Evolutionary conservation across 805 yeast species (phyloP), one percentile per base, ranked within the genome.

Genomic region (Kockiozyma suomiensis): DNA sequence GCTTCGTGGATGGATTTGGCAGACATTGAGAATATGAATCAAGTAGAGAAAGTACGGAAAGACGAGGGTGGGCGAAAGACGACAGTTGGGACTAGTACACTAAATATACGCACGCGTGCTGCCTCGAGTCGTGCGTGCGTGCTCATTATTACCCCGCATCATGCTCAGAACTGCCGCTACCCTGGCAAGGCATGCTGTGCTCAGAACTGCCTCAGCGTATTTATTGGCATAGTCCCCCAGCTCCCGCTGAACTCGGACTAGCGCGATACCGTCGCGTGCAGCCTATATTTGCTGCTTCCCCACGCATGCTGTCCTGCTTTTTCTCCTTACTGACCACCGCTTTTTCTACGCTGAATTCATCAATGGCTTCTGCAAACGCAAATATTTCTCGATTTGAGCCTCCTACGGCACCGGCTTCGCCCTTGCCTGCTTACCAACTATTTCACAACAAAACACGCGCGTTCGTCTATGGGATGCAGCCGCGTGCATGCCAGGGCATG

Each of bases 401-500:
- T 21, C 69, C 74, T 13, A 66, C 70, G 37, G 69, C 71, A 46
- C 66, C 68, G 25, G 51, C 66, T 38, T 58, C 69, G 47, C 71
- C 74, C 17, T 51, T 54, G 33, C 71, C 72, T 26, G 55, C 72
- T 40, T 76, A 73, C 63, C 77, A 78, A 70, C 72, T 77, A 53
- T 78, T 77, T 73, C 74, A 68, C 69, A 68, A 71, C 69, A 73
- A 75, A 68, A 78, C 81, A 61, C 72, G 80, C 25, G 79, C 81
- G 45, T 78, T 77, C 63, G 76, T 77, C 63, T 74, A 74, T 64
- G 81, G 81, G 55, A 69, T 78, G 71, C 81, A 77, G 71, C 79
- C 80, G 28, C 74, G 79, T 23, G 81, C 81, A 48, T 75, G 78
- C 73, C 81, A 77, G 70, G 81, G 81, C 56, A 77, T 77, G 81